A percentile compares a stretch with the other conserved stretches of the same genome.
These are phyloP conservation scores for Diutina rugosa DNA, from an alignment of 1,139 yeast species.

Conservation along the genomic window DNA sequence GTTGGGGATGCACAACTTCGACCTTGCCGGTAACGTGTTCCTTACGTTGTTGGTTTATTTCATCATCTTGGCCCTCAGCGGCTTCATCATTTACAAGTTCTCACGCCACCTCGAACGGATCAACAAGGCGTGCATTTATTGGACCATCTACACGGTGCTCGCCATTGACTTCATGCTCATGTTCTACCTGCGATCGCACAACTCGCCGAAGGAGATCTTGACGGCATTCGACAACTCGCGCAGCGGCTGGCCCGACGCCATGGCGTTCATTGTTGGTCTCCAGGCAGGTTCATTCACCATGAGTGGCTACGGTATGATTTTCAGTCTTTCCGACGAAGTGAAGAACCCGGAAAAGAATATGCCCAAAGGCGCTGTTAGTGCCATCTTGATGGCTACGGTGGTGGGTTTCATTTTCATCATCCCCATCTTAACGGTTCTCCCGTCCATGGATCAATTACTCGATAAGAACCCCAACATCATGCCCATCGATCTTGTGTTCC, in stretches of 20 bases:
- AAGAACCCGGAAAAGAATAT: constrained; percentile 61
- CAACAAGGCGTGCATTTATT: constrained; percentile 53
- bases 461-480: constrained; percentile 51
- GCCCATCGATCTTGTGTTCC: constrained; percentile 58
- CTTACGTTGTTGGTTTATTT: constrained; percentile 46
- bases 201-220: constrained; percentile 45
- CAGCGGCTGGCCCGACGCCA: constrained; percentile 46
- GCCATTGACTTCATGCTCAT: constrained; percentile 52
- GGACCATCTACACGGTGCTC: constrained; percentile 65
- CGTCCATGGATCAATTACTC: constrained; percentile 43
- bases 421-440: constrained; percentile 59
- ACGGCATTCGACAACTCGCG: constrained; percentile 60
- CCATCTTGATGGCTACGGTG: constrained; percentile 49
- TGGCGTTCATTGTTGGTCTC: constrained; percentile 63
- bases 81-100: constrained; percentile 48
- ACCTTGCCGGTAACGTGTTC: constrained; percentile 43
- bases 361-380: constrained; percentile 63
- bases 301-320: constrained; percentile 74
- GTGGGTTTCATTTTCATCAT: constrained; percentile 63
- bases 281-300: constrained; percentile 71
- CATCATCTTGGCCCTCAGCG: constrained; percentile 42
- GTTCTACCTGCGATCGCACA: constrained; percentile 46
- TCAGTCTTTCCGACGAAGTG: constrained; percentile 76
- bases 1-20: constrained; percentile 45
- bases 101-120: constrained; percentile 47